phyloP scores from a whole-genome alignment of 768 basidiomycete genomes.

The Boletus sp. region DNA sequence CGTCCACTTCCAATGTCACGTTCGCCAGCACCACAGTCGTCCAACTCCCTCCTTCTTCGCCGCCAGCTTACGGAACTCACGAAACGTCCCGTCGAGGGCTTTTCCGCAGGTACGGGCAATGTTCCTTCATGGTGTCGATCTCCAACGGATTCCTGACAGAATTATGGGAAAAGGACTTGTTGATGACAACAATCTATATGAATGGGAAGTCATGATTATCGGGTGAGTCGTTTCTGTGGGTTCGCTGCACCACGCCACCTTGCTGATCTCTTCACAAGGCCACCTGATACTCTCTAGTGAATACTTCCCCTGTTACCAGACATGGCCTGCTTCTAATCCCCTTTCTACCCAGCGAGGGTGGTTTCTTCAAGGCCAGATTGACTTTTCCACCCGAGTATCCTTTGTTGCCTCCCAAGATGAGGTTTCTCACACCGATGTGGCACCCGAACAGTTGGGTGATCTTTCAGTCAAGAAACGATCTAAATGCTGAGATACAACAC shows the following conservation, averaged over 20 bases:
- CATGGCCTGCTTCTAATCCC: conserved; percentile 1
- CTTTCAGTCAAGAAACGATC: neutral
- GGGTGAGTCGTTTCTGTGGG: conserved; percentile 52
- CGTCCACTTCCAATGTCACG: conserved; percentile 16
- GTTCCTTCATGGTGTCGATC: conserved; percentile 26
- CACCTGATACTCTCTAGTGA: conserved; percentile 91
- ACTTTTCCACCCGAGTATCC: conserved; percentile 91
- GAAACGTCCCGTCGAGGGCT: conserved; percentile 92
- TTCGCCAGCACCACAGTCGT: conserved; percentile 31
- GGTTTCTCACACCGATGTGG: conserved; percentile 93
- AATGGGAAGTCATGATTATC: conserved; percentile 96
- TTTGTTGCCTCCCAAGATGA: conserved; percentile 90
- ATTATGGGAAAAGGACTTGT: conserved; percentile 66
- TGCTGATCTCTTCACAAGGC: conserved; percentile 46
- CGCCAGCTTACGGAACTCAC: conserved; percentile 82
- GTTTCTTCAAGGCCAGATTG: conserved; percentile 88
- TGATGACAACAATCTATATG: conserved; percentile 90
- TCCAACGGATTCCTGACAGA: conserved; percentile 34
- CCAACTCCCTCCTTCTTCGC: conserved; percentile 59
- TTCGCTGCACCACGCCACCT: conserved; percentile 9
- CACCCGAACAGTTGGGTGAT: conserved; percentile 87
- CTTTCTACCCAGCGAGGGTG: conserved; percentile 70
- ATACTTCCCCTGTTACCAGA: conserved; percentile 17
- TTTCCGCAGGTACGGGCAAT: conserved; percentile 75
- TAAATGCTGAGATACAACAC: neutral